These are phyloP conservation scores for Solidago caesia DNA, from an alignment of 129 eudicot species.

Conservation along the genomic window DNA sequence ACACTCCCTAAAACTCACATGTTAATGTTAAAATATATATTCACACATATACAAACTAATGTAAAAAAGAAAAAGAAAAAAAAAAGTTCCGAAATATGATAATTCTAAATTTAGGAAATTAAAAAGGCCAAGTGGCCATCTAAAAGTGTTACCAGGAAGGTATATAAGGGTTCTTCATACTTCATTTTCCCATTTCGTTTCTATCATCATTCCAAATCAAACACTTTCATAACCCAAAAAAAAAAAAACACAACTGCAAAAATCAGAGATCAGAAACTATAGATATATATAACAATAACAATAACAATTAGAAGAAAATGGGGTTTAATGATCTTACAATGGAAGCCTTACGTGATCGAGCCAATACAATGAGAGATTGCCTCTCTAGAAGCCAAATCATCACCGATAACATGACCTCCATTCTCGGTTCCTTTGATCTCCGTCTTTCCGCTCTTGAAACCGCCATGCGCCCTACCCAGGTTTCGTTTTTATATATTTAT, in stretches of 20 bases:
- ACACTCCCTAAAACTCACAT: no score
- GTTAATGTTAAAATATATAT: no score
- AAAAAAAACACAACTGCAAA: not conserved
- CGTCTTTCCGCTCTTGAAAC: slow-evolving; percentile 96
- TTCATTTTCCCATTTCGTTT: not conserved
- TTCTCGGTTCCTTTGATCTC: slow-evolving; percentile 89
- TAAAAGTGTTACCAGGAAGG: not conserved
- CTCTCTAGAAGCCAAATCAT: slow-evolving; percentile 65
- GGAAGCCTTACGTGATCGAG: slow-evolving; percentile 73
- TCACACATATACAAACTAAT: no score
- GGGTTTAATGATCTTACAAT: slow-evolving; percentile 41
- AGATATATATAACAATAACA: not conserved
- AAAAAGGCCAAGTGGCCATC: not conserved
- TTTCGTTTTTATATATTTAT: not conserved
- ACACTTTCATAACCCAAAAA: no score
- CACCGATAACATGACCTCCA: slow-evolving; percentile 75
- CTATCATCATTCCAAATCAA: no score
- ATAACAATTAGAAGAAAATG: slow-evolving; percentile 11
- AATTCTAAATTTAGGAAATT: no score
- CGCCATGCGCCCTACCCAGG: slow-evolving; percentile 99
- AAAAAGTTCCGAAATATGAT: no score
- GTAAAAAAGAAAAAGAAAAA: no score
- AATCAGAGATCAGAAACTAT: no score
- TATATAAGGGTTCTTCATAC: not conserved
- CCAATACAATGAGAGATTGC: slow-evolving; percentile 65